Percentiles rank a stretch among this genome's conserved stretches.
These are phyloP conservation scores for Geotrichum histeridarum DNA, from an alignment of 1,139 yeast species.

Conservation along the genomic window DNA sequence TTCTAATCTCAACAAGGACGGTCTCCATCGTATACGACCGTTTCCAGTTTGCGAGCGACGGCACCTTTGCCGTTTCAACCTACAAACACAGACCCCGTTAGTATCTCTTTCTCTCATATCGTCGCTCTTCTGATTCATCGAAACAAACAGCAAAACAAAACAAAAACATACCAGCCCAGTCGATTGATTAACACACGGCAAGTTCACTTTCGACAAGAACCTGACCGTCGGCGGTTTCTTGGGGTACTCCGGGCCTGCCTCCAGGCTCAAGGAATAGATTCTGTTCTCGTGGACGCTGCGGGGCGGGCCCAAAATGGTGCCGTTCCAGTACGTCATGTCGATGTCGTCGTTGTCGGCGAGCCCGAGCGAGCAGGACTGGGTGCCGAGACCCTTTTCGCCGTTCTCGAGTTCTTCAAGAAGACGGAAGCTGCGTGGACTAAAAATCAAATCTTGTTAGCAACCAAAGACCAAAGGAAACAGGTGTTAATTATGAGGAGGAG, in stretches of 20 bases:
- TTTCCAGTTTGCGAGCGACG: slow-evolving; percentile 78
- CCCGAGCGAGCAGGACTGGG: slow-evolving; percentile 94
- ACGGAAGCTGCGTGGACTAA: slow-evolving; percentile 90
- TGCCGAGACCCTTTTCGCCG: slow-evolving; percentile 96
- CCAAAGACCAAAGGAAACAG: neutral
- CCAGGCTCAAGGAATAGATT: slow-evolving; percentile 74
- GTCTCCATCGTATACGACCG: slow-evolving; percentile 88
- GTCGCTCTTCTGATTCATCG: too few species aligned
- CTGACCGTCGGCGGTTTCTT: slow-evolving; percentile 82
- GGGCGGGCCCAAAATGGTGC: slow-evolving; percentile 95
- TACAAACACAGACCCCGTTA: neutral
- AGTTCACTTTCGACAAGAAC: slow-evolving; percentile 76
- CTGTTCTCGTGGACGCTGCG: slow-evolving; percentile 91
- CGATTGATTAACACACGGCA: slow-evolving; percentile 74
- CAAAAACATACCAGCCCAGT: slow-evolving; percentile 49
- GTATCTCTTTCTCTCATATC: neutral
- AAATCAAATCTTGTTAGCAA: neutral
- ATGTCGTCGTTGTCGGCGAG: slow-evolving; percentile 83
- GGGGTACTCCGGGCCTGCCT: slow-evolving; percentile 83
- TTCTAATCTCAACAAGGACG: slow-evolving; percentile 80
- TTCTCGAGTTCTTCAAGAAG: slow-evolving; percentile 92
- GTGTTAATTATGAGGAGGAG: slow-evolving; percentile 22
- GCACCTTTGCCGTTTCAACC: slow-evolving; percentile 54
- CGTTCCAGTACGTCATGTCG: slow-evolving; percentile 91
- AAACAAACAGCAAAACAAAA: neutral